Conservation (phyloP, 1,139 yeast genomes). For the Geotrichum europaeum region DNA sequence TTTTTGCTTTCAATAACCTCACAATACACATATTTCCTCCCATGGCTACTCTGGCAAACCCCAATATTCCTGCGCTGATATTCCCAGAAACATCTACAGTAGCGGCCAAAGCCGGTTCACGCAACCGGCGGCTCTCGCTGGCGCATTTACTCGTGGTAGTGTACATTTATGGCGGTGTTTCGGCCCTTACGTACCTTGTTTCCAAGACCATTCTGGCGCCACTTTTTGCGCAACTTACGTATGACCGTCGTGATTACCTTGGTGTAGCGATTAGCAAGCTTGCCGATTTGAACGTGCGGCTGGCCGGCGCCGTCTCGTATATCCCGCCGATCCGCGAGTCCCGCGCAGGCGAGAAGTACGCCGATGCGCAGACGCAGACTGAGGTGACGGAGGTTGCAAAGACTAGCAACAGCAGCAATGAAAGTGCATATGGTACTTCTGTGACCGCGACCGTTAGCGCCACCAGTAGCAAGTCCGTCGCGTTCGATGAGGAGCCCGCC, state of each 20-base stretch:
- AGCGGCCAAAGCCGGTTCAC: constrained; percentile 1
- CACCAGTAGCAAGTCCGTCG: constrained; percentile 3
- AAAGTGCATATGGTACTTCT: constrained; percentile 1
- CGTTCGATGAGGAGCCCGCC: constrained; percentile 2
- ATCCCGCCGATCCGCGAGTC: constrained; percentile 25
- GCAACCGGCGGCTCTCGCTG: constrained; percentile 23
- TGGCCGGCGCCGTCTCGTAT: constrained; percentile 21
- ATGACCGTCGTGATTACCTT: constrained; percentile 33
- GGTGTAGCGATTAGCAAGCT: constrained; percentile 23
- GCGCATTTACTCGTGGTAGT: constrained; percentile 29
- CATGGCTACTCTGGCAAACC: neutral
- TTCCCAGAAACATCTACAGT: constrained; percentile 24
- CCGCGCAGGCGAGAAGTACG: constrained; percentile 23
- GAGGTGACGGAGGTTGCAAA: constrained; percentile 13
- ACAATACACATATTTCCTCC: neutral
- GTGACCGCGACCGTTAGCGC: constrained; percentile 9
- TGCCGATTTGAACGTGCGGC: constrained; percentile 21
- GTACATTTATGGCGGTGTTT: constrained; percentile 34
- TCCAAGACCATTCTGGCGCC: constrained; percentile 34
- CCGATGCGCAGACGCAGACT: constrained; percentile 33
- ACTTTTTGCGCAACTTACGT: constrained; percentile 33
- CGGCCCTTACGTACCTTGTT: constrained; percentile 30
- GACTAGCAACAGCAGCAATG: neutral
- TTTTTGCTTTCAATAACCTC: neutral
- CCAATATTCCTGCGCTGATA: constrained; percentile 18